These are phyloP conservation scores for Dioszegia aurantiaca DNA, from an alignment of 768 basidiomycete genomes.

Conservation along the genomic window DNA sequence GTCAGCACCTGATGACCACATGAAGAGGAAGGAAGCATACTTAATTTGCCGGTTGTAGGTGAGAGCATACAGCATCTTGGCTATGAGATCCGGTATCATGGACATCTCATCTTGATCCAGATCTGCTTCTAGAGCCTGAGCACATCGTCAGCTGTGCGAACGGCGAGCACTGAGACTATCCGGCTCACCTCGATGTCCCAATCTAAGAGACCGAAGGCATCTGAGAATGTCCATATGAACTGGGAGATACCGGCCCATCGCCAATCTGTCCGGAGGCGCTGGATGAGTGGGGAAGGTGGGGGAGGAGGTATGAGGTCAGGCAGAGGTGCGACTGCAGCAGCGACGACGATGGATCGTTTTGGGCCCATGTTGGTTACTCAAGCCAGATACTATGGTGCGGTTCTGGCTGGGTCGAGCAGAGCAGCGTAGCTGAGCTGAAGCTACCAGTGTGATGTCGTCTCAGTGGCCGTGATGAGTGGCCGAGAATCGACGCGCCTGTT, in stretches of 20 bases:
- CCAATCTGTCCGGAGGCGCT: slow-evolving; percentile 70
- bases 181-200: slow-evolving; percentile 57
- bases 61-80: slow-evolving; percentile 49
- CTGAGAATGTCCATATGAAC: slow-evolving; percentile 80
- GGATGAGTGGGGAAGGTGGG: slow-evolving; percentile 47
- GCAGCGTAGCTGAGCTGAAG: no score
- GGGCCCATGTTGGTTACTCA: slow-evolving; percentile 28
- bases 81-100: slow-evolving; percentile 41
- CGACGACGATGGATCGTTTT: slow-evolving; percentile 14
- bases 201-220: slow-evolving; percentile 68
- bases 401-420: no score
- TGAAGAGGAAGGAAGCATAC: slow-evolving; percentile 27
- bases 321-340: slow-evolving; percentile 30
- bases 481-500: neutral
- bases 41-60: slow-evolving; percentile 49
- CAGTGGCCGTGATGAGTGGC: no score
- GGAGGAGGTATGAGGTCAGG: slow-evolving; percentile 29
- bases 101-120: slow-evolving; percentile 38
- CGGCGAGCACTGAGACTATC: no score
- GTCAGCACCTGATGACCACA: slow-evolving; percentile 4
- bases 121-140: slow-evolving; percentile 42
- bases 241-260: slow-evolving; percentile 90
- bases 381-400: no score
- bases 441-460: no score
- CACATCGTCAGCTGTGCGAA: neutral